These are phyloP conservation scores for Naganishia liquefaciens DNA, from an alignment of 1,284 basidiomycete species.

Conservation along the genomic window DNA sequence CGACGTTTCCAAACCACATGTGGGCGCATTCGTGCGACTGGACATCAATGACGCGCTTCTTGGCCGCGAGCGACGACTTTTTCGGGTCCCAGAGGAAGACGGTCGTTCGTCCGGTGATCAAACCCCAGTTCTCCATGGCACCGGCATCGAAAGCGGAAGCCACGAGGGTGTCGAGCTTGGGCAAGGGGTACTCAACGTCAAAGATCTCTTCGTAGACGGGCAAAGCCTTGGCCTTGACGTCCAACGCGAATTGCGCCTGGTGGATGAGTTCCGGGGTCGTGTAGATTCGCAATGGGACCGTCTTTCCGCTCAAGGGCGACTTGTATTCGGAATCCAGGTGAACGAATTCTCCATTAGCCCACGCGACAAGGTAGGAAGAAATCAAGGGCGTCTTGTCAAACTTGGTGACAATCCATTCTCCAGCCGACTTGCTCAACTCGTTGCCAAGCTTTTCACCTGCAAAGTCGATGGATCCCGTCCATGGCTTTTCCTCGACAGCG, in stretches of 20 bases:
- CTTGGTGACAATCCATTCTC: constrained; percentile 72
- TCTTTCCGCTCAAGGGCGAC: constrained; percentile 78
- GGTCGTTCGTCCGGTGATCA: constrained; percentile 86
- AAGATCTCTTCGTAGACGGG: constrained; percentile 94
- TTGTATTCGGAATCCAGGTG: constrained; percentile 73
- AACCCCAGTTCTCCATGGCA: constrained; percentile 95
- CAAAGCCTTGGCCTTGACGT: constrained; percentile 81
- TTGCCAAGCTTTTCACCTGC: constrained; percentile 46
- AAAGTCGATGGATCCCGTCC: constrained; percentile 47
- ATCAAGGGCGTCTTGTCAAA: constrained; percentile 78
- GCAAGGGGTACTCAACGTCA: constrained; percentile 84
- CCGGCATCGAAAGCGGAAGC: constrained; percentile 56
- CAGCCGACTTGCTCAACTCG: constrained; percentile 35
- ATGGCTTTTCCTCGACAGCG: constrained; percentile 58
- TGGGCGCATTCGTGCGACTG: constrained; percentile 72
- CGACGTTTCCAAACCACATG: constrained; percentile 64
- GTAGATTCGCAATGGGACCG: constrained; percentile 81
- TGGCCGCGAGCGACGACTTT: constrained; percentile 71
- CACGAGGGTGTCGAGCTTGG: constrained; percentile 82
- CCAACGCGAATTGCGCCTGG: constrained; percentile 69
- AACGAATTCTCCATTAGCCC: constrained; percentile 80
- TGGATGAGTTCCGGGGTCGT: constrained; percentile 84
- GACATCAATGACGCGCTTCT: constrained; percentile 74
- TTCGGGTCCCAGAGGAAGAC: constrained; percentile 80
- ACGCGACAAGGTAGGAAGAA: constrained; percentile 90